A percentile compares a stretch with the other conserved stretches of the same genome.
Conservation (phyloP, 805 yeast species). For the Saturnispora sekii region DNA sequence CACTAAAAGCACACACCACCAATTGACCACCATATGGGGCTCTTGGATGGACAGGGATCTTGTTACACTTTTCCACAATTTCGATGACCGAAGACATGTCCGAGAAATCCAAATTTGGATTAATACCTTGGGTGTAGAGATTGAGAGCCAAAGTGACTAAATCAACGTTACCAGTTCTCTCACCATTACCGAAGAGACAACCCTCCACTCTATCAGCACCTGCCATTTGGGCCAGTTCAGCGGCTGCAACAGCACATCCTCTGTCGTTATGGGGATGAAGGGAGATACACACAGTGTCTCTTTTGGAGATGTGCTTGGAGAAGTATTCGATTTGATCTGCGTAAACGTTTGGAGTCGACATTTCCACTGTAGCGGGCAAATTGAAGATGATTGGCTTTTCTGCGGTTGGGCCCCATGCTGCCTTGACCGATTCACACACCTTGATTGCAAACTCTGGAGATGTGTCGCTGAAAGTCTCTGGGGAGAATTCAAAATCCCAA, state of each 20-base stretch:
- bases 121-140: slow-evolving; percentile 68
- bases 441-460: slow-evolving; percentile 51
- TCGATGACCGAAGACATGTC: slow-evolving; percentile 59
- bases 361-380: slow-evolving; percentile 79
- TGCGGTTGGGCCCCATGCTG: slow-evolving; percentile 61
- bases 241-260: slow-evolving; percentile 86
- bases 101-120: slow-evolving; percentile 63
- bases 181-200: slow-evolving; percentile 78
- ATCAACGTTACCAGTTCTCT: slow-evolving; percentile 82
- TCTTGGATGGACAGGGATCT: slow-evolving; percentile 68
- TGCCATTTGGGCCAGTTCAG: slow-evolving; percentile 71
- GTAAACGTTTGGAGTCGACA: slow-evolving; percentile 70
- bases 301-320: slow-evolving; percentile 46
- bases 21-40: slow-evolving; percentile 79
- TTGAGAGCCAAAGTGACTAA: slow-evolving; percentile 69
- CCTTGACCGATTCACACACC: slow-evolving; percentile 67
- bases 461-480: slow-evolving; percentile 71
- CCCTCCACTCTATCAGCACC: slow-evolving; percentile 90
- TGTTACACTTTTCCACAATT: slow-evolving; percentile 69
- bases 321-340: slow-evolving; percentile 82
- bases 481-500: slow-evolving; percentile 74
- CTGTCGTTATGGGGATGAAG: slow-evolving; percentile 80
- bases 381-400: slow-evolving; percentile 68
- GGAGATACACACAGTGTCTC: slow-evolving; percentile 65
- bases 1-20: slow-evolving; percentile 76